These are phyloP conservation scores for Actinomortierella wolfii DNA, from an alignment of 371 early-diverging fungal genomes.

Conservation along the genomic window DNA sequence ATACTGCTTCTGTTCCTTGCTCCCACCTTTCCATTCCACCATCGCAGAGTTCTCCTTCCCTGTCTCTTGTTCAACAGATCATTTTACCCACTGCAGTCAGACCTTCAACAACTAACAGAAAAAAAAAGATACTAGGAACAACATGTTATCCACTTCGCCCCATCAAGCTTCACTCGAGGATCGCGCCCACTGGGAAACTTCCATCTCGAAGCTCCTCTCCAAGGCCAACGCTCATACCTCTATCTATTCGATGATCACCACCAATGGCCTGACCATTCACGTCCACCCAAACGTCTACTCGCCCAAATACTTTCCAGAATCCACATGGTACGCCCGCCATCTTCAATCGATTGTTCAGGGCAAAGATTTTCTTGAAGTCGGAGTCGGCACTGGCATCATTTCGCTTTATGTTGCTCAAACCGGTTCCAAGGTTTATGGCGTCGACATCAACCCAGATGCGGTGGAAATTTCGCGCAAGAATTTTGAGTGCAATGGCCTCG, in stretches of 20 bases:
- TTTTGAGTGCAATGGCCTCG: slow-evolving; percentile 5
- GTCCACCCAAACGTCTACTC: slow-evolving; percentile 18
- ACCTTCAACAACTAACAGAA: too few species aligned
- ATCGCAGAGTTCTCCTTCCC: too few species aligned
- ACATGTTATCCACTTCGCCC: too few species aligned
- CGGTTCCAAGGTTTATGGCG: slow-evolving; percentile 3
- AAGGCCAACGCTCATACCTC: slow-evolving; percentile 7
- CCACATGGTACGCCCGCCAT: slow-evolving; percentile 10
- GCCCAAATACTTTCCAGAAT: slow-evolving; percentile 15
- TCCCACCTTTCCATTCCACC: too few species aligned
- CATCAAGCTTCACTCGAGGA: too few species aligned
- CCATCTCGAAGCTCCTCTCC: slow-evolving; percentile 1
- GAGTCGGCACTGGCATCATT: slow-evolving; percentile 14
- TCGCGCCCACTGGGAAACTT: neutral
- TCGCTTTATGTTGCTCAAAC: slow-evolving; percentile 3
- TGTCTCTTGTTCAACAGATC: too few species aligned
- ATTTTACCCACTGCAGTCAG: too few species aligned
- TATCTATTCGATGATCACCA: neutral
- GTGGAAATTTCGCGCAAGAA: slow-evolving; percentile 7
- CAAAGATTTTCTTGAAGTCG: slow-evolving; percentile 10
- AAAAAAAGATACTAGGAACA: too few species aligned
- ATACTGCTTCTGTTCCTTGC: too few species aligned
- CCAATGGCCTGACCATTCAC: neutral
- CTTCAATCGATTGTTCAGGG: slow-evolving; percentile 1
- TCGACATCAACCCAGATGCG: slow-evolving; percentile 16